A percentile compares a stretch with the other conserved stretches of the same genome.
Conservation (phyloP, 129 eudicot species). For the Daucus carota region DH1_v3.0 NC_030386.2:20993001-20993500, state of each 20-base stretch:
- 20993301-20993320: slow-evolving; percentile 15
- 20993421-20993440: slow-evolving; percentile 33
- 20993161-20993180: neutral
- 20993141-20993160: neutral
- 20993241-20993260: neutral
- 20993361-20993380: slow-evolving; percentile 32
- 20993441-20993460: slow-evolving; percentile 12
- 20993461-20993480: slow-evolving; percentile 31
- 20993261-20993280: neutral
- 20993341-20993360: slow-evolving; percentile 41
- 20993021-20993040: neutral
- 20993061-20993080: neutral
- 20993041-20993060: neutral
- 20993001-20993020: neutral
- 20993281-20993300: slow-evolving; percentile 17
- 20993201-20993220: neutral
- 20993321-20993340: slow-evolving; percentile 33
- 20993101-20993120: neutral
- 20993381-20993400: slow-evolving; percentile 10
- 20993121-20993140: neutral
- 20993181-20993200: neutral
- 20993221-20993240: neutral
- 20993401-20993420: slow-evolving; percentile 21
- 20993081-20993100: neutral
- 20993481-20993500: slow-evolving; percentile 37